These are phyloP conservation scores for Roridomyces roridus DNA, from an alignment of 768 basidiomycete genomes.

Conservation along the genomic window DNA sequence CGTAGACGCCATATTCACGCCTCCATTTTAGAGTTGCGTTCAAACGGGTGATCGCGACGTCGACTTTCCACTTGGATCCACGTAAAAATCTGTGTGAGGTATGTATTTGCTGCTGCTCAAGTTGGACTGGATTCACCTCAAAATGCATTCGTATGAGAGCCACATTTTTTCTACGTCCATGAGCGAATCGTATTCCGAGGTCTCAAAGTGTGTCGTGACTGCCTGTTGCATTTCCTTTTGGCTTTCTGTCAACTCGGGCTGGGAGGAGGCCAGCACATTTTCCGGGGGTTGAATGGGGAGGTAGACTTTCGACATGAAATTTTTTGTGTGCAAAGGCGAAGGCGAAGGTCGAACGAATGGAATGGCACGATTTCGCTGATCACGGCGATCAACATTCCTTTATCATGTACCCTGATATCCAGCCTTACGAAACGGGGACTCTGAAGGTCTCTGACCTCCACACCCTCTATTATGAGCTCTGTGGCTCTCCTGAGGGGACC, in stretches of 20 bases:
- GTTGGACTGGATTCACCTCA: slow-evolving; percentile 48
- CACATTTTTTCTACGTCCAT: slow-evolving; percentile 78
- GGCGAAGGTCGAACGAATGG: slow-evolving; percentile 25
- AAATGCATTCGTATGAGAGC: slow-evolving; percentile 79
- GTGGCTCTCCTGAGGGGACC: not conserved
- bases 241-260: slow-evolving; percentile 43
- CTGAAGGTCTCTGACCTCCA: slow-evolving; percentile 80
- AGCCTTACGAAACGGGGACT: slow-evolving; percentile 67
- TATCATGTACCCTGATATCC: slow-evolving; percentile 70
- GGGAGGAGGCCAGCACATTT: slow-evolving; percentile 37
- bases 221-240: slow-evolving; percentile 57
- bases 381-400: not conserved
- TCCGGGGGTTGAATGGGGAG: slow-evolving; percentile 40
- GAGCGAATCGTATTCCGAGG: slow-evolving; percentile 59
- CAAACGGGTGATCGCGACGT: slow-evolving; percentile 65
- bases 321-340: no score
- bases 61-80: slow-evolving; percentile 75
- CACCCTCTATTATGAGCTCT: slow-evolving; percentile 64
- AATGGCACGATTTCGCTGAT: slow-evolving; percentile 7
- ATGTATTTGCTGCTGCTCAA: not conserved
- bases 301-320: slow-evolving; percentile 39
- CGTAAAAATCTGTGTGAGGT: slow-evolving; percentile 65
- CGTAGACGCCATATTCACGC: slow-evolving; percentile 77
- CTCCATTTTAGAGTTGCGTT: slow-evolving; percentile 82
- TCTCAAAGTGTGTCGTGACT: slow-evolving; percentile 66